phyloP scores from a whole-genome alignment of 208 protist species.

The Novymonas esmeraldas region DNA sequence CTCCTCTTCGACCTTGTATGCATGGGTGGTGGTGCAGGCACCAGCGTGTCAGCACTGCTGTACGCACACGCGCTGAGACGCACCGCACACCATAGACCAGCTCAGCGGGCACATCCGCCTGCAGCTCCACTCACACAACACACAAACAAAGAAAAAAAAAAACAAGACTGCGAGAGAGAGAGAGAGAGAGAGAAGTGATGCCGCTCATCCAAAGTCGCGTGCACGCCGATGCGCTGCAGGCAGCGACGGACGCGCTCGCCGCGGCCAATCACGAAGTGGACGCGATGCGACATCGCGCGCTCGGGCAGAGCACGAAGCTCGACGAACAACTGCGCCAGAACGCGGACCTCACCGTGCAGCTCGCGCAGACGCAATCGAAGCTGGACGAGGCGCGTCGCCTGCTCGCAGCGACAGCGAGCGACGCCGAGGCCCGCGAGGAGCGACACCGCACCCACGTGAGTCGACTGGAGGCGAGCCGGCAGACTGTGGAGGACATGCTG shows the following conservation, averaged over 20 bases:
- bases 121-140: not conserved
- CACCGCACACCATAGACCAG: no score
- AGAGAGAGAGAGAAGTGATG: not conserved
- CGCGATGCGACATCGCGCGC: constrained; percentile 14
- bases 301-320: constrained; percentile 3
- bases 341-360: not conserved
- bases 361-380: constrained; percentile 1
- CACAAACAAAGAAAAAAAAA: no score
- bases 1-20: no score
- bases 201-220: constrained; percentile 19
- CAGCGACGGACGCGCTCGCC: not conserved
- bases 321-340: not conserved
- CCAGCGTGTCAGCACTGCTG: no score
- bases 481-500: constrained; percentile 23
- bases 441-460: constrained; percentile 5
- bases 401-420: constrained; percentile 2
- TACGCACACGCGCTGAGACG: no score
- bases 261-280: constrained; percentile 6
- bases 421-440: constrained; percentile 1
- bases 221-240: constrained; percentile 15
- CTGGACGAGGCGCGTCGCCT: not conserved
- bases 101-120: not conserved
- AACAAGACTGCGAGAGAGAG: no score
- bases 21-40: no score
- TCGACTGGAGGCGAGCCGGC: constrained; percentile 6